A percentile compares a stretch with the other conserved stretches of the same genome.
Evolutionary conservation across 257 asterid species (phyloP).

Genomic region (Solanum medicagineum): DNA sequence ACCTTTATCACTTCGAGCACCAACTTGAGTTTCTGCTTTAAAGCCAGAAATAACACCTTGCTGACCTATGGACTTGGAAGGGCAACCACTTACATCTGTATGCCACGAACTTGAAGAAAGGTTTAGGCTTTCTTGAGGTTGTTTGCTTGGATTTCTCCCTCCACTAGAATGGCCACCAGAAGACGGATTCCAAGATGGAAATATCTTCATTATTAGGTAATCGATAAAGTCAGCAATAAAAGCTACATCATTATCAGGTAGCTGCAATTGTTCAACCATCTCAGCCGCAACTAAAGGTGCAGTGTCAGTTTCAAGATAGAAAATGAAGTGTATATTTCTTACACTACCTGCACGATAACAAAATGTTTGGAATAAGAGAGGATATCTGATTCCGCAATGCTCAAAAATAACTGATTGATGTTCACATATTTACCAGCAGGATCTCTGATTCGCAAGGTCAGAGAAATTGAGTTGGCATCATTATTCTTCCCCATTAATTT

Average conservation of each 20-base stretch:
- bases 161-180: slow-evolving; percentile 16
- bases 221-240: slow-evolving; percentile 69
- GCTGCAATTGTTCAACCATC: slow-evolving; percentile 64
- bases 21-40: slow-evolving; percentile 2
- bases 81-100: background rate
- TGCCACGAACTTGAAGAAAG: background rate
- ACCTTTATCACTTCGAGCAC: background rate
- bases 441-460: slow-evolving; percentile 42
- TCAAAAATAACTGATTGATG: background rate
- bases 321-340: slow-evolving; percentile 42
- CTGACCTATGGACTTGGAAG: slow-evolving; percentile 10
- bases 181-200: slow-evolving; percentile 46
- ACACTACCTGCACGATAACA: slow-evolving; percentile 26
- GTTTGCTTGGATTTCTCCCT: slow-evolving; percentile 9
- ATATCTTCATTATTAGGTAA: slow-evolving; percentile 29
- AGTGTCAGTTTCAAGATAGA: slow-evolving; percentile 58
- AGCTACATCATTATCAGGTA: slow-evolving; percentile 52
- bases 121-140: background rate
- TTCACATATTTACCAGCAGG: slow-evolving; percentile 25
- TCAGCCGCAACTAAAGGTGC: slow-evolving; percentile 66
- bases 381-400: background rate
- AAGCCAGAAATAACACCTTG: slow-evolving; percentile 1
- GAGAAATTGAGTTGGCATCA: slow-evolving; percentile 34
- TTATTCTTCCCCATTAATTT: slow-evolving; percentile 46
- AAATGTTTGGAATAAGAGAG: background rate